Conservation (phyloP, 2,329 filamentous ascomycete species). For the Fusarium begoniae region DNA sequence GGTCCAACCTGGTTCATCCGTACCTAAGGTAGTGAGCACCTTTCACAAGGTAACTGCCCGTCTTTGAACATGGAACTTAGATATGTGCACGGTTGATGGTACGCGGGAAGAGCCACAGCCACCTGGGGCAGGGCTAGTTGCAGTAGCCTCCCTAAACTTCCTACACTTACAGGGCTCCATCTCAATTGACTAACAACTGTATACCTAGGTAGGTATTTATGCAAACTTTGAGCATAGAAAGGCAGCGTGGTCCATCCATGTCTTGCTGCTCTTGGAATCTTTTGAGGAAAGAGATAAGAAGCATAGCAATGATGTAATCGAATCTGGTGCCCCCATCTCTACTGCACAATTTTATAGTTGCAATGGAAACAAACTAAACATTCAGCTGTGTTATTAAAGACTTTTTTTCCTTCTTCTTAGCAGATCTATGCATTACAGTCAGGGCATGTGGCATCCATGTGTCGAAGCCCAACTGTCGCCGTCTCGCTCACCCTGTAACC, state of each 20-base stretch:
- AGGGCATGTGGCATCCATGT: not conserved
- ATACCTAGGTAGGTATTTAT: not conserved
- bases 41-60: not conserved
- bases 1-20: not conserved
- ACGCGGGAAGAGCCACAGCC: conserved; percentile 2
- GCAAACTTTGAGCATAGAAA: not conserved
- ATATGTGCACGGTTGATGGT: not conserved
- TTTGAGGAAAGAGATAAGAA: not conserved
- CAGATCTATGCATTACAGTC: conserved; percentile 3
- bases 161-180: not conserved
- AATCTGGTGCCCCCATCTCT: not conserved
- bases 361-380: not conserved
- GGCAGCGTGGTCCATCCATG: not conserved
- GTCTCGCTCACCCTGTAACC: conserved; percentile 7
- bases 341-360: not conserved
- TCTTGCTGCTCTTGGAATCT: not conserved
- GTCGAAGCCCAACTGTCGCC: conserved; percentile 4
- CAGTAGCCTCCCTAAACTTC: not conserved
- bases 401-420: not conserved
- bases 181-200: not conserved
- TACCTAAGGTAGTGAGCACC: not conserved
- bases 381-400: not conserved
- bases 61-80: not conserved
- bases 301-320: not conserved
- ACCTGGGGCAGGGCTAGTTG: not conserved